Evolutionary conservation across 2,329 filamentous ascomycete genomes (phyloP).

Genomic region (Apiospora phragmitis): DNA sequence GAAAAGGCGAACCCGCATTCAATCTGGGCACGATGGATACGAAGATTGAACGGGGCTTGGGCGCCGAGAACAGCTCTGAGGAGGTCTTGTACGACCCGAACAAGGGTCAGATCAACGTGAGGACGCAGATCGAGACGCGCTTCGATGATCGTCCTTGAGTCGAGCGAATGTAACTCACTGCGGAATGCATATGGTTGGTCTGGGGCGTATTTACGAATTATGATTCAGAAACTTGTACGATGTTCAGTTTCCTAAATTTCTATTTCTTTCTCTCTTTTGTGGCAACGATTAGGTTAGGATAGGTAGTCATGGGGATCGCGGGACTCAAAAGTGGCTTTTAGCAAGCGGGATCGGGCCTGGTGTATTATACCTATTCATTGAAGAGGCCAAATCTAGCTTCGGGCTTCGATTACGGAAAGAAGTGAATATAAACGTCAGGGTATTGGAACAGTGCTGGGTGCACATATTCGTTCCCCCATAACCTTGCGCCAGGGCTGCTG

Average conservation of each 20-base stretch:
- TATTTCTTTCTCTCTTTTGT: background rate
- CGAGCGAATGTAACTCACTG: background rate
- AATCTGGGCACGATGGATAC: background rate
- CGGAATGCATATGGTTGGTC: background rate
- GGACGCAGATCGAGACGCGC: conserved; percentile 17
- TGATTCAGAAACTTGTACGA: background rate
- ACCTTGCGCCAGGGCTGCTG: background rate
- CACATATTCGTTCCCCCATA: background rate
- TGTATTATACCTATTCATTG: background rate
- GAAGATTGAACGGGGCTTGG: conserved; percentile 5
- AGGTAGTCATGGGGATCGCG: background rate
- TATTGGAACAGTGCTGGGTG: too few relatives aligned
- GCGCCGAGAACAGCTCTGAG: conserved; percentile 15
- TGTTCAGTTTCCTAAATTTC: background rate
- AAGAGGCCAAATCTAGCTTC: background rate
- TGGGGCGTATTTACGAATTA: background rate
- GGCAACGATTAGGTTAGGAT: background rate
- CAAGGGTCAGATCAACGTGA: conserved; percentile 12
- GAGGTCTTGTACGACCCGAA: conserved; percentile 11
- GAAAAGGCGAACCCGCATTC: background rate
- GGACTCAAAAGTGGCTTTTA: background rate
- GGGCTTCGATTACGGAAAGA: background rate
- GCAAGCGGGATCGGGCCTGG: background rate
- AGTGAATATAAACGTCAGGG: background rate
- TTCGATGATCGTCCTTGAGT: conserved; percentile 8